These are phyloP conservation scores for Kurtzmaniella fragi DNA, from an alignment of 805 yeast species.

Conservation along the genomic window DNA sequence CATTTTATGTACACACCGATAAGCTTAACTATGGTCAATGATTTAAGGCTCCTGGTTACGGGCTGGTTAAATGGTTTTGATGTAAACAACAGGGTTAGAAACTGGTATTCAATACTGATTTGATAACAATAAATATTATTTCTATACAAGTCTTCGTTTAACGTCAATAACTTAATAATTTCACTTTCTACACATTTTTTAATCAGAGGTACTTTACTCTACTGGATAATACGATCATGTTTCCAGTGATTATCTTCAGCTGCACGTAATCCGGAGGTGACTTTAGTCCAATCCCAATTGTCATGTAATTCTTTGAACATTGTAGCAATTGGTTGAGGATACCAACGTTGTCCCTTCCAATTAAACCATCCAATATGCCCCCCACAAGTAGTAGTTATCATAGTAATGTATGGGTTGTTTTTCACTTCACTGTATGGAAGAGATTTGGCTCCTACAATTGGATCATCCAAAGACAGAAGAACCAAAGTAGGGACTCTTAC, in stretches of 20 bases:
- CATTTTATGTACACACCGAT: too few relatives aligned
- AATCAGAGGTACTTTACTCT: too few relatives aligned
- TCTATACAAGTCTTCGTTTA: too few relatives aligned
- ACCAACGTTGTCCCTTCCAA: conserved; percentile 29
- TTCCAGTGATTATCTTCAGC: neutral
- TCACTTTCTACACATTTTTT: too few relatives aligned
- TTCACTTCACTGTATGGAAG: conserved; percentile 48
- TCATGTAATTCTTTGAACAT: conserved; percentile 28
- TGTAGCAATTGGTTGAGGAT: conserved; percentile 30
- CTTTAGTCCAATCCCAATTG: conserved; percentile 18
- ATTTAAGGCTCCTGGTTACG: too few relatives aligned
- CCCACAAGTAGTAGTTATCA: conserved; percentile 59
- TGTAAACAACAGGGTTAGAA: too few relatives aligned
- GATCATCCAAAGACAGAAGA: conserved; percentile 64
- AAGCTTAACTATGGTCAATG: too few relatives aligned
- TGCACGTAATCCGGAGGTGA: conserved; percentile 3
- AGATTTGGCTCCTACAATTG: conserved; percentile 50
- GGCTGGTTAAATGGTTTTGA: too few relatives aligned
- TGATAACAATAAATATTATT: too few relatives aligned
- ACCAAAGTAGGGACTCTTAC: conserved; percentile 59
- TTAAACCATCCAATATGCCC: conserved; percentile 62
- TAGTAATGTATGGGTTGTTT: conserved; percentile 53
- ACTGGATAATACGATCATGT: conserved; percentile 4
- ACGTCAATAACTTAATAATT: too few relatives aligned
- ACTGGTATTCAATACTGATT: too few relatives aligned